Conservation (phyloP, 371 early-diverging fungal genomes). For the Dichotomocladium elegans region DNA sequence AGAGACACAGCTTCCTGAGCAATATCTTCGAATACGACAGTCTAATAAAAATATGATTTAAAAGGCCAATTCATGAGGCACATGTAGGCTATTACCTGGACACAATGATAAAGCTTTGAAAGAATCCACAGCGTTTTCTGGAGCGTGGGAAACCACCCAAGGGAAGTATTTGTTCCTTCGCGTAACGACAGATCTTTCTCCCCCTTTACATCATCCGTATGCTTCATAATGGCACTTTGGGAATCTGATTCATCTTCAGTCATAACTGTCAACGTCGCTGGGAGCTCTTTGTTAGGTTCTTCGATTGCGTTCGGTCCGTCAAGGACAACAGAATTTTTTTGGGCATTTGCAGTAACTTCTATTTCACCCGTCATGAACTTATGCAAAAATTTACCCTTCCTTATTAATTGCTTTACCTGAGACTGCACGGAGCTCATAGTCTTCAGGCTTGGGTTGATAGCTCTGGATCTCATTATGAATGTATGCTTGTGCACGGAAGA, state of each 20-base stretch:
- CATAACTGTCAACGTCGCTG: too few species aligned
- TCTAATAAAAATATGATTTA: conserved; percentile 31
- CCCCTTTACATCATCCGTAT: too few species aligned
- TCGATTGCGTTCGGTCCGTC: conserved; percentile 19
- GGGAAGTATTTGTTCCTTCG: conserved; percentile 35
- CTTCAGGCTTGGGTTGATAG: conserved; percentile 69
- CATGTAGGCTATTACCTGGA: conserved; percentile 70
- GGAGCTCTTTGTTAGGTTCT: conserved; percentile 26
- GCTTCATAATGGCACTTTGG: too few species aligned
- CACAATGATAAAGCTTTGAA: conserved; percentile 73
- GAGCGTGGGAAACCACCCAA: conserved; percentile 79
- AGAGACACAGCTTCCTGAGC: conserved; percentile 78
- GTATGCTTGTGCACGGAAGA: conserved; percentile 80
- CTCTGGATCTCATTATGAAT: conserved; percentile 73
- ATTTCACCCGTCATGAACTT: not conserved
- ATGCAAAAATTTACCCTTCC: not conserved
- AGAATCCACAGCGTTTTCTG: conserved; percentile 77
- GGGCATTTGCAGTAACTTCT: not conserved
- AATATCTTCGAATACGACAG: conserved; percentile 75
- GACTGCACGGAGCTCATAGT: conserved; percentile 38
- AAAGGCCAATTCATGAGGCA: too few species aligned
- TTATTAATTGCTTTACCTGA: conserved; percentile 3
- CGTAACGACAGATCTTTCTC: too few species aligned
- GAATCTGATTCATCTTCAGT: too few species aligned
- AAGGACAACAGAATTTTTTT: conserved; percentile 24